phyloP scores from a whole-genome alignment of 495 filamentous ascomycete species.

The Neurospora tetraspora region DNA sequence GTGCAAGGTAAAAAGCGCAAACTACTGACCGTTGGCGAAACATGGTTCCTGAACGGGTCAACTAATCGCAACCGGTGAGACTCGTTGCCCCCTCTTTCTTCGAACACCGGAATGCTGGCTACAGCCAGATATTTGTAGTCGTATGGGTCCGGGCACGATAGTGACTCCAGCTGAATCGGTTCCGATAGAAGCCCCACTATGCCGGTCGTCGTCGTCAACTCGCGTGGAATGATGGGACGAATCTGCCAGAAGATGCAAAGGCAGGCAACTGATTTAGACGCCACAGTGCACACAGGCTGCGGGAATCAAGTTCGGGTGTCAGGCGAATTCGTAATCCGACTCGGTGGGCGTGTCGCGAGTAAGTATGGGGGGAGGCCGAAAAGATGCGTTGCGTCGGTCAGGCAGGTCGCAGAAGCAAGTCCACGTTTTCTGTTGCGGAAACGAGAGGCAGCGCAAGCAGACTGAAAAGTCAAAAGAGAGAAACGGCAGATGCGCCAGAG shows the following conservation, averaged over 20 bases:
- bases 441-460: slow-evolving; percentile 4
- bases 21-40: slow-evolving; percentile 28
- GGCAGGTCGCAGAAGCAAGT: neutral
- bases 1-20: neutral
- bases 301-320: neutral
- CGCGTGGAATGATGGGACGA: neutral
- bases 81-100: neutral
- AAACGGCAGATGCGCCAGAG: slow-evolving; percentile 7
- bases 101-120: neutral
- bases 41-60: slow-evolving; percentile 17
- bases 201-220: neutral
- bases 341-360: neutral
- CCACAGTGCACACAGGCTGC: neutral
- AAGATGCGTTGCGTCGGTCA: slow-evolving; percentile 1
- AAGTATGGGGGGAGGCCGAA: slow-evolving; percentile 2
- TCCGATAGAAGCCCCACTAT: neutral
- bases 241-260: neutral
- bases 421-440: neutral
- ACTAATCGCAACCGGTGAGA: neutral
- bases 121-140: neutral
- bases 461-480: slow-evolving; percentile 3
- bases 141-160: neutral
- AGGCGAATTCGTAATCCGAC: neutral
- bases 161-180: neutral
- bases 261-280: neutral